A percentile compares a stretch with the other conserved stretches of the same genome.
These are phyloP conservation scores for Haematococcus lacustris DNA, from an alignment of 139 green algal genomes.

Conservation along the genomic window DNA sequence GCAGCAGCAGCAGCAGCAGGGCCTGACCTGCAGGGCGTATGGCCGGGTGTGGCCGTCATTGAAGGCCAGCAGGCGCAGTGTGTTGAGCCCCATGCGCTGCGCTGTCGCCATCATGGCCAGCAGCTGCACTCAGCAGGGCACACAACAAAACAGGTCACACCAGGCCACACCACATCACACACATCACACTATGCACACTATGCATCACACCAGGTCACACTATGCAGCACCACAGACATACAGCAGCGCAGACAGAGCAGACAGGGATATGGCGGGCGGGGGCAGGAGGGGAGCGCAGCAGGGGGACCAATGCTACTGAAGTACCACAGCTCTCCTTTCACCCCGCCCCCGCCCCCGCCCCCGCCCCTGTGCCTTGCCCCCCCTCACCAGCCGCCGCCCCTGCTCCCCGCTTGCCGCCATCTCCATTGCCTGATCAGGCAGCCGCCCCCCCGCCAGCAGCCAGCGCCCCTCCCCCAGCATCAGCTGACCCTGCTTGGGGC, in stretches of 20 bases:
- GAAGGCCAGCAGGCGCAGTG: conserved; percentile 25
- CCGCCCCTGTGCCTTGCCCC: not conserved
- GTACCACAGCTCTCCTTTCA: not conserved
- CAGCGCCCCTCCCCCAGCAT: not conserved
- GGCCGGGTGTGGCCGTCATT: conserved; percentile 7
- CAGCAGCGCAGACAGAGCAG: too few species aligned
- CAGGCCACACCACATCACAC: not conserved
- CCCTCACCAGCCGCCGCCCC: not conserved
- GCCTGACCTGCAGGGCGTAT: conserved; percentile 5
- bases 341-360: too few species aligned
- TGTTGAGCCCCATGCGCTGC: conserved; percentile 11
- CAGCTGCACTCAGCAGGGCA: conserved; percentile 4
- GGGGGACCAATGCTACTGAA: not conserved
- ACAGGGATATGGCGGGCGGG: too few species aligned
- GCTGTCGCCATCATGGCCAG: conserved; percentile 3
- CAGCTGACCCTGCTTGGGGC: not conserved
- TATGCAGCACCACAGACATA: not conserved
- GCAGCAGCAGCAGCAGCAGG: too few species aligned
- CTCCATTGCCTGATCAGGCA: not conserved
- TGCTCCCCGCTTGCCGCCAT: not conserved
- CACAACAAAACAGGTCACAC: not conserved
- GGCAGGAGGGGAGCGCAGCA: too few species aligned
- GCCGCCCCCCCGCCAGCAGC: not conserved
- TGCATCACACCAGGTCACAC: not conserved
- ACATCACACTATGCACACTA: not conserved